A percentile compares a stretch with the other conserved stretches of the same genome.
These are phyloP conservation scores for Heliamphora exappendiculata DNA, from an alignment of 148 eudicot genomes.

Conservation along the genomic window DNA sequence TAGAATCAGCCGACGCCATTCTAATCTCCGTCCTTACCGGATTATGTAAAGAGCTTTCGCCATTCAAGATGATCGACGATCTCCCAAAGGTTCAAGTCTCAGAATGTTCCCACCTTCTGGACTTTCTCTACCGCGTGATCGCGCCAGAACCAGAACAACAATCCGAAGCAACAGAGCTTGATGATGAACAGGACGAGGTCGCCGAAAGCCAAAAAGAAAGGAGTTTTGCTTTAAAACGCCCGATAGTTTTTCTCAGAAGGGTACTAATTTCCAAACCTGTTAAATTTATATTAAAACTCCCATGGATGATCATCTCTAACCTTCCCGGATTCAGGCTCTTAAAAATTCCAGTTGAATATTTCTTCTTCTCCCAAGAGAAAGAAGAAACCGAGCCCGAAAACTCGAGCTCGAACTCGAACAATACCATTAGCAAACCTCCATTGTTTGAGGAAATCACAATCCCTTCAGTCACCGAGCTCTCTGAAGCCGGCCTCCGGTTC, in stretches of 20 bases:
- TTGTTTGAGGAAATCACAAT: conserved; percentile 27
- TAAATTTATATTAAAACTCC: conserved; percentile 10
- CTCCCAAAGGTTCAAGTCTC: conserved; percentile 1
- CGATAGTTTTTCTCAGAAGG: conserved; percentile 3
- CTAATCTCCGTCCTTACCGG: conserved; percentile 24
- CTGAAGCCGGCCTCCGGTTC: conserved; percentile 22
- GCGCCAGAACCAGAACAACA: conserved; percentile 20
- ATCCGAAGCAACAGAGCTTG: not conserved
- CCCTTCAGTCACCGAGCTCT: conserved; percentile 30
- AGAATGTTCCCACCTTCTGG: conserved; percentile 26
- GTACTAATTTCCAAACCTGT: conserved; percentile 9
- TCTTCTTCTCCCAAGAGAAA: conserved; percentile 14
- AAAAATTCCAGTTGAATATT: conserved; percentile 16
- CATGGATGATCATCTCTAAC: conserved; percentile 17
- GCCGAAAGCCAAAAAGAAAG: conserved; percentile 4
- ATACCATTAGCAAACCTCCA: conserved; percentile 14
- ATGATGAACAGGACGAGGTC: conserved; percentile 7
- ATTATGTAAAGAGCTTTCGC: conserved; percentile 26
- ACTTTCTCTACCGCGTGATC: conserved; percentile 27
- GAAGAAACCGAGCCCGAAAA: conserved; percentile 10
- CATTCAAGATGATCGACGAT: conserved; percentile 21
- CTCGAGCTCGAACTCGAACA: not conserved
- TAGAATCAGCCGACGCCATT: conserved; percentile 18
- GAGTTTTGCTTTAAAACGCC: not conserved
- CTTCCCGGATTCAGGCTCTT: conserved; percentile 15